Evolutionary conservation across 768 basidiomycete species (phyloP).

Genomic region (Leccinum sublutescens): DNA sequence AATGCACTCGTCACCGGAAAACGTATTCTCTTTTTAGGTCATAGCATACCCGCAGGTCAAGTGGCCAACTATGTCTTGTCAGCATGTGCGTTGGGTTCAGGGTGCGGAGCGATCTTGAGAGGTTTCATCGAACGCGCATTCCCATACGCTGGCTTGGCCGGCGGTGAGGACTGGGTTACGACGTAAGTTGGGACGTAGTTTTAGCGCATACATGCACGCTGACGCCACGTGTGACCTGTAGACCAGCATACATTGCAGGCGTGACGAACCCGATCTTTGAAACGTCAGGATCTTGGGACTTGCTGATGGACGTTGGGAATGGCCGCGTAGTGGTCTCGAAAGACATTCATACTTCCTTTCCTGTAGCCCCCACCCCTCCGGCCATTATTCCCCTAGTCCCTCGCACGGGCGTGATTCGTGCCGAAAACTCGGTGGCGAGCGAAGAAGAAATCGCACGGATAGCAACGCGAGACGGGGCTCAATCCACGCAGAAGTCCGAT

Average conservation of each 20-base stretch:
- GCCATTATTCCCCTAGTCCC: constrained; percentile 45
- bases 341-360: constrained; percentile 67
- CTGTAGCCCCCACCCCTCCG: constrained; percentile 41
- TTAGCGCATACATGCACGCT: not conserved
- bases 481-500: constrained; percentile 53
- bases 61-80: constrained; percentile 92
- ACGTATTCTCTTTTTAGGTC: constrained; percentile 93
- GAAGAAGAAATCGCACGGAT: constrained; percentile 71
- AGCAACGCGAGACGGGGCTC: constrained; percentile 47
- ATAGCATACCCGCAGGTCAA: constrained; percentile 83
- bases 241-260: constrained; percentile 92
- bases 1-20: constrained; percentile 95
- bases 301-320: constrained; percentile 87
- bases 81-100: constrained; percentile 90
- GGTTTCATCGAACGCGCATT: constrained; percentile 92
- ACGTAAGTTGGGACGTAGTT: constrained; percentile 52
- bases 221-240: constrained; percentile 29
- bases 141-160: constrained; percentile 90
- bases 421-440: constrained; percentile 58
- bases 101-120: constrained; percentile 78
- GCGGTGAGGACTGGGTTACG: constrained; percentile 86
- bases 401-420: constrained; percentile 62
- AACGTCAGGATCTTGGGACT: constrained; percentile 83
- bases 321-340: constrained; percentile 86
- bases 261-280: constrained; percentile 98